Evolutionary conservation across 148 eudicot species (phyloP).

Genomic region (Rhododendron griersonianum): DNA sequence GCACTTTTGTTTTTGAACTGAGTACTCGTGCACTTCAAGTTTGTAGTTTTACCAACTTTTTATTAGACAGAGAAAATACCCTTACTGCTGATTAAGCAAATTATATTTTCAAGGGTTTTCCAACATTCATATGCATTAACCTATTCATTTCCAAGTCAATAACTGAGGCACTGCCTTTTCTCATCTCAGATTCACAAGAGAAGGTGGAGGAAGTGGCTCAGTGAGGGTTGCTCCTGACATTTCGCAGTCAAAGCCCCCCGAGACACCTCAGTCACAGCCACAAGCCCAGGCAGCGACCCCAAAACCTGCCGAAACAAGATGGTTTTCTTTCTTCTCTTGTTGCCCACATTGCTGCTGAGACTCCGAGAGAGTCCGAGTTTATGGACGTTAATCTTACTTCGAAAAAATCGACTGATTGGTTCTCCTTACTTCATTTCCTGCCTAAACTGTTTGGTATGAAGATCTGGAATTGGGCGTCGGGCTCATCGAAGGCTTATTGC

Average conservation of each 20-base stretch:
- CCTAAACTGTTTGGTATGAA: neutral
- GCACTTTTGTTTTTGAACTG: neutral
- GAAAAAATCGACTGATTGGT: neutral
- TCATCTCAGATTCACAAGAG: constrained; percentile 30
- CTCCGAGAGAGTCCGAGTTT: neutral
- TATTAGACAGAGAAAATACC: neutral
- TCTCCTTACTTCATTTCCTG: neutral
- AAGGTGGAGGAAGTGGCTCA: constrained; percentile 15
- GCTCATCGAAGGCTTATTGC: neutral
- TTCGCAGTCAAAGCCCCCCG: neutral
- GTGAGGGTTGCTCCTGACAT: constrained; percentile 3
- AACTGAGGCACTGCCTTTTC: neutral
- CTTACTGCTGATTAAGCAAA: neutral
- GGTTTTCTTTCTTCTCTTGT: constrained; percentile 30
- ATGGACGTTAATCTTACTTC: neutral
- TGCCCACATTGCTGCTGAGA: constrained; percentile 27
- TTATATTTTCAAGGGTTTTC: neutral
- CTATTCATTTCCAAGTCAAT: neutral
- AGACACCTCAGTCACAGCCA: constrained; percentile 5
- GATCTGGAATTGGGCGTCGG: neutral
- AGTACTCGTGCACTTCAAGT: neutral
- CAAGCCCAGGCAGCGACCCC: neutral
- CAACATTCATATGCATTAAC: neutral
- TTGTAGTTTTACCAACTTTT: neutral
- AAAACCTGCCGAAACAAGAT: constrained; percentile 6